Evolutionary conservation across 2,329 filamentous ascomycete species (phyloP), one percentile per base, ranked within the genome.

Genomic region (Cladosporium phlei): DNA sequence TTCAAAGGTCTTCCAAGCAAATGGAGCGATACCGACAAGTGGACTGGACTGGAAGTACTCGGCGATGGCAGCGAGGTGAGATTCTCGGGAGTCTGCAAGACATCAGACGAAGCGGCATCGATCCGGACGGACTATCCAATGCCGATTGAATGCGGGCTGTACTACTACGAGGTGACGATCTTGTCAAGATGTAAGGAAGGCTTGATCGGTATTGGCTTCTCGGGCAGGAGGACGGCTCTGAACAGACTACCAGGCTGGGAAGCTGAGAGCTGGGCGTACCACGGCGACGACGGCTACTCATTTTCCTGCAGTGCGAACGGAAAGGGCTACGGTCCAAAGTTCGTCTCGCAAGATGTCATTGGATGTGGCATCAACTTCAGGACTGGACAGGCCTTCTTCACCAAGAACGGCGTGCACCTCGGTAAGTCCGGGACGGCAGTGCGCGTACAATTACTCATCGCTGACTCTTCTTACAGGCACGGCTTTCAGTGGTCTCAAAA

Each of bases 101-200:
- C 77, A 34, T 70, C 75, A 49, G 80, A 85, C 60, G 93, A 97
- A 64, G 87, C 88, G 14, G 88, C 82, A 27, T 80, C 87, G 10
- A 82, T 95, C 48, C 82, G 93, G 47, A 80, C 90, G 21, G 86
- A 98, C 65, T 76, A 89, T 63, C 79, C 83, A 38, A 96, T 97
- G 81, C 89, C 93, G 3, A 76, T 82, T 27, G 85, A 95, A 60
- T 93, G 87, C 55, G 93, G 93, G 2, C 84, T 98, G 50, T 98
- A 95, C 66, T 98, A 98, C 65, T 98, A 82, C 61, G 93, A 98
- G 59, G 74, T 82, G 25, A 79, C 78, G 7, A 77, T 88, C 38
- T 64, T 83, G 40, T 78, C 80, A 6, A 80, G 82, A 59, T 79
- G 78, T 42, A 82, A 83, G 61, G 83, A 86, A 57, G 58, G 71